Percentiles rank a stretch among this genome's conserved stretches.
These are phyloP conservation scores for Scutellaria baicalensis DNA, from an alignment of 257 asterid species.

Conservation along the genomic window DNA sequence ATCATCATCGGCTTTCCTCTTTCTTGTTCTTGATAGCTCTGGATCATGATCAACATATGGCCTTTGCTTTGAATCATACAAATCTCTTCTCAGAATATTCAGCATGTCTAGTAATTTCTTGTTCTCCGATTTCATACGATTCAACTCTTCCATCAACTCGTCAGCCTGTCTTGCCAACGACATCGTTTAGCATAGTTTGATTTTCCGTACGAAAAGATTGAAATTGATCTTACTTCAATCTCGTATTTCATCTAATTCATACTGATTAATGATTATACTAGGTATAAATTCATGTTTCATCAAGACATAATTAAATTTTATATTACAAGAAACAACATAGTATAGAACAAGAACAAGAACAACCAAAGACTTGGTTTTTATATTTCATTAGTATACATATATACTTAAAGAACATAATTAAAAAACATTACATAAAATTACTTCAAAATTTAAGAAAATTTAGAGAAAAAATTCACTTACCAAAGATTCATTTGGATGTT, in stretches of 20 bases:
- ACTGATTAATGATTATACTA: too few species aligned
- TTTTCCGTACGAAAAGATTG: background rate
- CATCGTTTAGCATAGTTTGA: too few species aligned
- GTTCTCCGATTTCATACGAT: constrained; percentile 42
- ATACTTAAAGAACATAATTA: background rate
- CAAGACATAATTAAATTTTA: too few species aligned
- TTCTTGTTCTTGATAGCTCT: constrained; percentile 16
- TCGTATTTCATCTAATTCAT: too few species aligned
- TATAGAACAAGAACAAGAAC: background rate
- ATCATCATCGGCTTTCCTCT: constrained; percentile 29
- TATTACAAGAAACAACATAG: background rate
- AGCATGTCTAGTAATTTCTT: constrained; percentile 41
- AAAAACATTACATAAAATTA: background rate
- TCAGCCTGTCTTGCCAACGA: constrained; percentile 15
- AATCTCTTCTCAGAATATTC: constrained; percentile 18
- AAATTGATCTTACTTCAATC: background rate
- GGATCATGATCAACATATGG: background rate
- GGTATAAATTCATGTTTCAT: too few species aligned
- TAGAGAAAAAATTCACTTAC: constrained; percentile 2
- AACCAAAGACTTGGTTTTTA: too few species aligned
- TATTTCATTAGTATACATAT: background rate
- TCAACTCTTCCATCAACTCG: constrained; percentile 31
- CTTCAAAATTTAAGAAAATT: background rate
- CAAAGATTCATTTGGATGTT: constrained; percentile 12
- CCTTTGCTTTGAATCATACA: constrained; percentile 24